Evolutionary conservation across 805 yeast species (phyloP).

Genomic region (Cyberlindnera misumaiensis): DNA sequence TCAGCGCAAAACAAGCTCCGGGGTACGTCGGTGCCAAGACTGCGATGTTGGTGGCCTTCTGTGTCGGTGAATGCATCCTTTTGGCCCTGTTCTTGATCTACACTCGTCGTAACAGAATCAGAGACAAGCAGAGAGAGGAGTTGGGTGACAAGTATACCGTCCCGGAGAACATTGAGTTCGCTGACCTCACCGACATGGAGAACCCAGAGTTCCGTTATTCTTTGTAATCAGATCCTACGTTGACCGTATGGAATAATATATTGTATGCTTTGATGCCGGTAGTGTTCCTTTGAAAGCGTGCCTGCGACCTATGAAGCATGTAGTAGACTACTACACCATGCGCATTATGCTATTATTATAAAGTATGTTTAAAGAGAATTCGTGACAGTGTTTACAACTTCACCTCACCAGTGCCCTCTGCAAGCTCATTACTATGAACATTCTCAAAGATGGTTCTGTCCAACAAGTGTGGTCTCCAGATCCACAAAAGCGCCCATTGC

Average conservation of each 20-base stretch:
- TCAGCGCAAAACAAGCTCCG: constrained; percentile 51
- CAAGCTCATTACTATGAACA: constrained; percentile 8
- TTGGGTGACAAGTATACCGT: no score
- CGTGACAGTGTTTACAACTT: not conserved
- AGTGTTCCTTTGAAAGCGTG: no score
- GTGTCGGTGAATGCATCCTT: constrained; percentile 28
- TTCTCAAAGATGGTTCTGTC: constrained; percentile 8
- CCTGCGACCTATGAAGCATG: no score
- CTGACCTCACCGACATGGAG: no score
- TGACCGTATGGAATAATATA: not conserved
- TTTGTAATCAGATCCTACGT: not conserved
- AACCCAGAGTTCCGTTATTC: not conserved
- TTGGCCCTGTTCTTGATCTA: constrained; percentile 24
- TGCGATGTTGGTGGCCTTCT: constrained; percentile 17
- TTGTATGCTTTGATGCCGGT: no score
- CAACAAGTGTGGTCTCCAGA: constrained; percentile 11
- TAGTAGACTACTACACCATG: no score
- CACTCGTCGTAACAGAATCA: no score
- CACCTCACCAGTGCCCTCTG: constrained; percentile 4
- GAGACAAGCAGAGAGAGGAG: no score
- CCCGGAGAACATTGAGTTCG: no score
- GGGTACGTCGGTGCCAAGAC: constrained; percentile 45
- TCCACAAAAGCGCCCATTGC: constrained; percentile 8
- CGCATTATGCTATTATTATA: no score
- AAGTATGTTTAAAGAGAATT: no score